Percentiles rank a stretch among this genome's conserved stretches.
Evolutionary conservation across 2,329 filamentous ascomycete species (phyloP).

Genomic region (Fusarium hostae): DNA sequence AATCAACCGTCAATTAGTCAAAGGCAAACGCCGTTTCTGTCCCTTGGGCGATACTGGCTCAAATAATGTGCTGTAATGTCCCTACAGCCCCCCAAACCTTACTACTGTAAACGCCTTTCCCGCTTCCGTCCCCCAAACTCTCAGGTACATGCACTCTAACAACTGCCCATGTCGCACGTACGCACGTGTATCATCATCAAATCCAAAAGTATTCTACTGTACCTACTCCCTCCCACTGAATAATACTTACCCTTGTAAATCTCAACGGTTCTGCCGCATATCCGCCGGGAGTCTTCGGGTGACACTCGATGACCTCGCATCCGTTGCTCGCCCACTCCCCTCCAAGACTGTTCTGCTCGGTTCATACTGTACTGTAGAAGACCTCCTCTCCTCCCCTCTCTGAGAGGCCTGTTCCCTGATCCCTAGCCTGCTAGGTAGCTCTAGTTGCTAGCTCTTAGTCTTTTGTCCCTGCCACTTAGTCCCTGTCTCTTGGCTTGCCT

Average conservation of each 20-base stretch:
- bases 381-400: neutral
- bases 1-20: neutral
- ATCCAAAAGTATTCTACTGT: slow-evolving; percentile 12
- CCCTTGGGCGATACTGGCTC: neutral
- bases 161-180: neutral
- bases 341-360: neutral
- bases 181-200: neutral
- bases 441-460: slow-evolving; percentile 1
- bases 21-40: neutral
- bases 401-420: slow-evolving; percentile 17
- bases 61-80: neutral
- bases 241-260: slow-evolving; percentile 12
- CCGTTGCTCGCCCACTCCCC: neutral
- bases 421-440: neutral
- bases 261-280: slow-evolving; percentile 28
- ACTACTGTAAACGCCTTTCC: slow-evolving; percentile 22
- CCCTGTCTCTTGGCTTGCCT: neutral
- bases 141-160: neutral
- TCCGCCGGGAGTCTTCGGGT: slow-evolving; percentile 32
- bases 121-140: slow-evolving; percentile 16
- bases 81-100: neutral
- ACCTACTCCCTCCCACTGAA: slow-evolving; percentile 2
- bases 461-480: slow-evolving; percentile 10
- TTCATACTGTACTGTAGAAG: neutral
- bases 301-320: slow-evolving; percentile 24